Evolutionary conservation across 2,329 filamentous ascomycete genomes (phyloP), one percentile per base, ranked within the genome.

Genomic region (Neofusicoccum laricinum): DNA sequence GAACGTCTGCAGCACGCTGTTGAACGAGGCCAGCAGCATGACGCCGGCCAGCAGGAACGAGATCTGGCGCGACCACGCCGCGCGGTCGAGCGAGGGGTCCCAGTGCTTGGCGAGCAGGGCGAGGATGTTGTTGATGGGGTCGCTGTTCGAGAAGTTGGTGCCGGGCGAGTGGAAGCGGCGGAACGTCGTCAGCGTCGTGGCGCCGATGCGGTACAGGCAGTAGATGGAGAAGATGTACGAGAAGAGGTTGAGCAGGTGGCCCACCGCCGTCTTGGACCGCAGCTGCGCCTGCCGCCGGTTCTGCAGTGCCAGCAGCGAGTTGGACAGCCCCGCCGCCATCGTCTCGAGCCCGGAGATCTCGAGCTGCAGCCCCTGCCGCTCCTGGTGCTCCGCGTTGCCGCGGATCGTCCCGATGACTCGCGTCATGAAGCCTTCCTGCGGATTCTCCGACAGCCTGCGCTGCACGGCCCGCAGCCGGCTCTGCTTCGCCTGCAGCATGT

Each of bases 121-220:
- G 8, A 96, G 85, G 66, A 94, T 84, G 68, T 92, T 90, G 78
- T 90, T 96, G 73, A 96, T 90, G 0, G 92, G 92, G 73, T 96
- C 93, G 15, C 88, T 88, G 61, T 86, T 86, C 32, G 89, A 84
- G 76, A 92, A 89, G 41, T 85, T 78, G 8, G 78, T 76, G 25
- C 14, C 15, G 21, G 63, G 55, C 34, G 55, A 43, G n/a, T 57
- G 55, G 61, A 80, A 78, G 8, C 91, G 88, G 4, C 88, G 88
- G 4, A 91, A 68, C 1, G 87, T 89, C 1, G 90, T 88, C 4
- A 93, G 72, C 0, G 83, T 82, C 0, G 91, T 95, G 1, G 91
- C 90, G 17, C 86, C 75, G 68, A 96, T 90, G 62, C 92, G 90
- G 78, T 95, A 96, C 38, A 94, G 79, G 79, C 92, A 96, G 82